Conservation (phyloP, 208 protist genomes). For the Trypanosoma mega region DNA sequence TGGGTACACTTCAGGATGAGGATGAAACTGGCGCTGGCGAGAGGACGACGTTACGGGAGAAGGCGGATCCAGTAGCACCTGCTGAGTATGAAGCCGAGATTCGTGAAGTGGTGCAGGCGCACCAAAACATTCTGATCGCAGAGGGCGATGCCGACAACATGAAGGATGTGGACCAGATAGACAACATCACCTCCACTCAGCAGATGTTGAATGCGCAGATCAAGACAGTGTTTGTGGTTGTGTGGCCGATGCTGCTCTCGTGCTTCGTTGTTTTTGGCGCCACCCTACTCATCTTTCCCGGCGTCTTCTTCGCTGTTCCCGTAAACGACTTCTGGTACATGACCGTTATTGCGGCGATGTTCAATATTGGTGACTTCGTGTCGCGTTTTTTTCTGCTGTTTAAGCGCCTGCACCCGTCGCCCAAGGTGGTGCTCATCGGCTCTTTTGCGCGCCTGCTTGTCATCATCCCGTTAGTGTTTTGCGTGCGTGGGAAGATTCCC, state of each 20-base stretch:
- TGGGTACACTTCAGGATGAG: too few relatives aligned
- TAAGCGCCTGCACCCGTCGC: conserved; percentile 34
- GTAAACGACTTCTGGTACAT: conserved; percentile 45
- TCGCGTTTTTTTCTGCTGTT: conserved; percentile 45
- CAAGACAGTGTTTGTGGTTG: conserved; percentile 38
- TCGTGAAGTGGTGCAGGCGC: conserved; percentile 32
- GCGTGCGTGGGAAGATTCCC: conserved; percentile 46
- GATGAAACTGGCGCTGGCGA: not conserved
- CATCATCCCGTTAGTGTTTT: conserved; percentile 61
- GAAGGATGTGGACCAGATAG: conserved; percentile 44
- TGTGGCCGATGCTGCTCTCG: conserved; percentile 72
- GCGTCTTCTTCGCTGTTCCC: conserved; percentile 53
- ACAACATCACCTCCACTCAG: conserved; percentile 51
- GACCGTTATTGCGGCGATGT: conserved; percentile 54
- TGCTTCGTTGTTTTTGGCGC: conserved; percentile 65
- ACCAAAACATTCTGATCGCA: conserved; percentile 35
- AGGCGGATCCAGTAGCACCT: conserved; percentile 16
- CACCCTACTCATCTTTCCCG: conserved; percentile 68
- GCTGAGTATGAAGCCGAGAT: conserved; percentile 25
- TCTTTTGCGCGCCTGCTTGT: conserved; percentile 48
- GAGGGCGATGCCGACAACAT: conserved; percentile 56
- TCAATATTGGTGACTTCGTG: conserved; percentile 65
- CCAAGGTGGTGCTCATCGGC: conserved; percentile 44
- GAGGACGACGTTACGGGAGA: not conserved
- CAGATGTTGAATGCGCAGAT: conserved; percentile 58